Base-by-base conservation (phyloP, 2,329 filamentous ascomycete species). In the Xylariaceae sp. region DNA sequence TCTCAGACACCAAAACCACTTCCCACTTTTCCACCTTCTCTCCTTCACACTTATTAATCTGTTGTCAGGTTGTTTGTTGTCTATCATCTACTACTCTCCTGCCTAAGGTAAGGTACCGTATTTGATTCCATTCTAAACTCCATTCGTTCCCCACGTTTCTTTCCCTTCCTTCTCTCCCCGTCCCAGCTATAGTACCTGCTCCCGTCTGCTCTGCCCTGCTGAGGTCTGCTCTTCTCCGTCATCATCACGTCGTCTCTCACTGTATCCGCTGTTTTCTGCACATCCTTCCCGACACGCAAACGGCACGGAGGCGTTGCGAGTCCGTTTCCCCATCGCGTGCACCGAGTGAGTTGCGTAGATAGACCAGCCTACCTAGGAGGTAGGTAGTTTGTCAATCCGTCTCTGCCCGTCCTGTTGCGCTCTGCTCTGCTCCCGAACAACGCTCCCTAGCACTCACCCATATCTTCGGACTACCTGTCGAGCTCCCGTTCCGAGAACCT, bases 121-220 rank as follows among this genome's bases (percentile, higher is more conserved):
- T 6, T 56, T 59, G 34, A 53, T 37, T 60, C 35, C 34, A 51
- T 56, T 56, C 53, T 55, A 50, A 57, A 55, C 61, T 57, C 61
- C 53, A 58, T 57, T 56, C 44, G 35, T 52, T 51, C 61, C 59
- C 55, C 57, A 52, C 51, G 49, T 50, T 55, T 59, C 44, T 44
- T 49, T 53, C 52, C 56, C 51, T 51, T 62, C 51, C 53, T 49
- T 51, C 35, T 47, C 58, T 47, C 58, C 54, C 37, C 4, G 23
- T 30, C 23, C 5, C 51, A 55, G 50, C 15, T 44, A 48, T 54
- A 23, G 51, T 51, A 48, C 45, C 51, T 51, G 37, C 30, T 44
- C 17, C 17, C 17, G 17, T 18, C 56, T 30, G 11, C 15, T 48
- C 54, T 30, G 23, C 23, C 17, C 17, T 18, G 17, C 17, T 18